Percentiles rank a stretch among this genome's conserved stretches.
Conservation (phyloP, 2,329 filamentous ascomycete species). For the Lachnellula hyalina region DNA sequence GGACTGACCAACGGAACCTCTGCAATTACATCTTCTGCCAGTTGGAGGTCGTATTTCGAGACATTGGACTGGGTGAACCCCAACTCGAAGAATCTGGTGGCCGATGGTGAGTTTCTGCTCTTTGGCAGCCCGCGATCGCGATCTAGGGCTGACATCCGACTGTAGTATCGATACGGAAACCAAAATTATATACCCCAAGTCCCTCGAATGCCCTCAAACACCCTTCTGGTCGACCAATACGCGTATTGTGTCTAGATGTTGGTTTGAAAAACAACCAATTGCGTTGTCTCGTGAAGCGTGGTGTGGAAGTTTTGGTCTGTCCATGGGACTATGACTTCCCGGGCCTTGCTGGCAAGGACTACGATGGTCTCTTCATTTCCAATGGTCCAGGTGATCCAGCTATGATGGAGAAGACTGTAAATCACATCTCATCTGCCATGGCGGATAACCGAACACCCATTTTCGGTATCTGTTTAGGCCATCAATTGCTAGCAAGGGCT, state of each 20-base stretch:
- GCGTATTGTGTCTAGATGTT: slow-evolving; percentile 90
- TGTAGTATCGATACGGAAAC: slow-evolving; percentile 80
- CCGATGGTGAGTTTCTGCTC: slow-evolving; percentile 67
- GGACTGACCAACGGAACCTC: slow-evolving; percentile 36
- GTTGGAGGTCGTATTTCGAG: slow-evolving; percentile 60
- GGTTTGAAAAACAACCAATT: slow-evolving; percentile 99
- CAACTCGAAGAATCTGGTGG: slow-evolving; percentile 87
- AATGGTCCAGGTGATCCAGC: slow-evolving; percentile 96
- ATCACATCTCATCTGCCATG: slow-evolving; percentile 72
- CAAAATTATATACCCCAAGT: slow-evolving; percentile 78
- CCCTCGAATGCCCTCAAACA: slow-evolving; percentile 70
- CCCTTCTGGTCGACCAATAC: slow-evolving; percentile 79
- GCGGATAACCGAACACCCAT: slow-evolving; percentile 77
- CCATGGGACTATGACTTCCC: slow-evolving; percentile 96
- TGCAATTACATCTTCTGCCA: slow-evolving; percentile 35
- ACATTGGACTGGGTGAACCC: slow-evolving; percentile 84
- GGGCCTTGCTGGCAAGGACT: slow-evolving; percentile 69
- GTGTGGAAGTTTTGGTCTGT: slow-evolving; percentile 89
- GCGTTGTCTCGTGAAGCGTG: slow-evolving; percentile 82
- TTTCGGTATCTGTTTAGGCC: slow-evolving; percentile 93
- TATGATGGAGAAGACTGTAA: slow-evolving; percentile 72
- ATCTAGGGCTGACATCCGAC: slow-evolving; percentile 35
- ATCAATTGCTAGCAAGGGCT: slow-evolving; percentile 86
- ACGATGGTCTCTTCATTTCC: slow-evolving; percentile 95
- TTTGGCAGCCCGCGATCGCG: slow-evolving; percentile 13